Evolutionary conservation across 2,329 filamentous ascomycete genomes (phyloP).

Genomic region (Fusarium nygamai): DNA sequence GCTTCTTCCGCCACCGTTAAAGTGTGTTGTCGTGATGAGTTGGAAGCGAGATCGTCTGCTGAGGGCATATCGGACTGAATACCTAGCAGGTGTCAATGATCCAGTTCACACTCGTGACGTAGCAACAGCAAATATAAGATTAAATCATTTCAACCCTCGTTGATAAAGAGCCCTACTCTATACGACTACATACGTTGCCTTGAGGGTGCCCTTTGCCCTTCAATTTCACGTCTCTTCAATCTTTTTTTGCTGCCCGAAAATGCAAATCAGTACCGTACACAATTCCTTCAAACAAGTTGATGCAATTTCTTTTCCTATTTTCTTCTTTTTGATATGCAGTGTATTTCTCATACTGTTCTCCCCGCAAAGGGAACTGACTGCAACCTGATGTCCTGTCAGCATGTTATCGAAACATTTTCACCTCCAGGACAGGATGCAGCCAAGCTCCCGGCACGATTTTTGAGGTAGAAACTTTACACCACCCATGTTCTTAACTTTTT

Average conservation of each 20-base stretch:
- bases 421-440: neutral
- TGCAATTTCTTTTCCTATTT: slow-evolving; percentile 20
- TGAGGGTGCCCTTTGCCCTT: neutral
- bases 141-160: slow-evolving; percentile 9
- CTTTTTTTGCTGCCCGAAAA: slow-evolving; percentile 21
- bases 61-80: neutral
- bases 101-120: neutral
- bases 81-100: neutral
- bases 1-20: neutral
- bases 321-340: slow-evolving; percentile 5
- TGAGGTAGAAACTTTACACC: neutral
- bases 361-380: slow-evolving; percentile 5
- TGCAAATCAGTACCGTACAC: slow-evolving; percentile 19
- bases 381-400: neutral
- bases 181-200: neutral
- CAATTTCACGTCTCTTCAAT: slow-evolving; percentile 6
- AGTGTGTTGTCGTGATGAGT: neutral
- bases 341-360: slow-evolving; percentile 1
- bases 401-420: neutral
- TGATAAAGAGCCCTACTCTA: slow-evolving; percentile 15
- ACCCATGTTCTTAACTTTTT: neutral
- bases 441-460: slow-evolving; percentile 15
- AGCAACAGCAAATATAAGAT: neutral
- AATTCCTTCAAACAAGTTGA: slow-evolving; percentile 13
- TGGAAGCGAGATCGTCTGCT: neutral